phyloP scores from a whole-genome alignment of 805 yeast species.

The Metschnikowia shivogae region DNA sequence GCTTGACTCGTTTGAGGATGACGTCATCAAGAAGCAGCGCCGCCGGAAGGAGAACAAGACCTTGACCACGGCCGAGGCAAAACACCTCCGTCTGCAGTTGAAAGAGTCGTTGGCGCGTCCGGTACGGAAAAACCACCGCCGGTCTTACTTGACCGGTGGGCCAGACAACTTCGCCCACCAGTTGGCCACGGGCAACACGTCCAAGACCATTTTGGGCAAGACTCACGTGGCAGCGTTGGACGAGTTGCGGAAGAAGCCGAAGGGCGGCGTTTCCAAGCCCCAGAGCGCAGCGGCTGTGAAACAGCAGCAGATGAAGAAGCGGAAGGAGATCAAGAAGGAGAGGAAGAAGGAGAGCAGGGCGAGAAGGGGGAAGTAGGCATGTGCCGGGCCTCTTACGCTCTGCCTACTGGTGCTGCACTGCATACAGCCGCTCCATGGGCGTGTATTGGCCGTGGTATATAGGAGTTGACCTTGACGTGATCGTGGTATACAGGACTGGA shows the following conservation, averaged over 20 bases:
- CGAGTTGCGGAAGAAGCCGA: slow-evolving; percentile 35
- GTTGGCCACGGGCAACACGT: slow-evolving; percentile 64
- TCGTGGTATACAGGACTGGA: no score
- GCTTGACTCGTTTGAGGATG: slow-evolving; percentile 60
- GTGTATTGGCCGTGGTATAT: no score
- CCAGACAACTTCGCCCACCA: slow-evolving; percentile 72
- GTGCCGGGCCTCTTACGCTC: no score
- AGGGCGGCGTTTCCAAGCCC: not conserved
- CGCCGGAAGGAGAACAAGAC: slow-evolving; percentile 41
- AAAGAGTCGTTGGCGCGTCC: slow-evolving; percentile 48
- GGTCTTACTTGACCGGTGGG: slow-evolving; percentile 79
- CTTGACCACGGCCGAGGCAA: slow-evolving; percentile 47
- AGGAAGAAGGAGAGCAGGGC: not conserved
- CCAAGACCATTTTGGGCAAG: slow-evolving; percentile 66
- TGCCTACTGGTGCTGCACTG: no score
- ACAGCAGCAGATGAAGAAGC: not conserved
- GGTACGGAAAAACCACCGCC: slow-evolving; percentile 60
- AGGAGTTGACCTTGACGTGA: no score
- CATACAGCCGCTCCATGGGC: no score
- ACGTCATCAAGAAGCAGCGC: slow-evolving; percentile 57
- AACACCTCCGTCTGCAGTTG: slow-evolving; percentile 47
- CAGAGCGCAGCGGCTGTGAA: slow-evolving; percentile 1
- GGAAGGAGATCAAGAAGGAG: not conserved
- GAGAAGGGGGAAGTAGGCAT: not conserved
- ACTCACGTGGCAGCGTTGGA: slow-evolving; percentile 64